Evolutionary conservation across 2,329 filamentous ascomycete genomes (phyloP), one percentile per base, ranked within the genome.

Genomic region (Nothophaeocryptopus gaeumannii): DNA sequence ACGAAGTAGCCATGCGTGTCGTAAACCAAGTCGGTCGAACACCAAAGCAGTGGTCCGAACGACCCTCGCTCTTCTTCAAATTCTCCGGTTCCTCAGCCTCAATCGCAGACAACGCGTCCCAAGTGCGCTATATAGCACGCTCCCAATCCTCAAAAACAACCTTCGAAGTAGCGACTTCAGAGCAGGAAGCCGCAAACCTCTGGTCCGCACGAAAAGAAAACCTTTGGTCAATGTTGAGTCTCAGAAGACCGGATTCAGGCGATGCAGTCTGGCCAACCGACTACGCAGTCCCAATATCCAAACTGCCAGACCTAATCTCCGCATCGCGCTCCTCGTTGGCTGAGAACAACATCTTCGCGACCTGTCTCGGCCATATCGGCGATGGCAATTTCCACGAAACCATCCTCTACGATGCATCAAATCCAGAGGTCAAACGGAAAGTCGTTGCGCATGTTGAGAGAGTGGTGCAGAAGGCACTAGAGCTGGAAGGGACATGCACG

Each of bases 341-440:
- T 62, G 83, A 89, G 10, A 76, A 95, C 9, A 89, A 88, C 0
- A 72, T 96, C 2, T 95, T 96, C 66, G 89, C 89, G 1, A 90
- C 86, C 62, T 88, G 95, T 33, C 75, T 96, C 3, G 91, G 91
- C 5, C 91, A 96, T 65, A 85, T 96, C 51, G 91, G 91, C 8
- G 91, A 96, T 65, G 91, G 91, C 38, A 96, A 96, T 70, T 96
- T 96, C 73, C 91, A 96, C 68, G 86, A 92, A 67, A 88, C 85
- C 66, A 92, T 96, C 70, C 85, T 96, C 72, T 96, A 95, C 68
- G 82, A 92, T 70, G 79, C 80, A 26, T 78, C 75, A 16, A 77
- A 89, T 46, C 78, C 80, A 4, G 82, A 76, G 16, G 86, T 96
- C 70, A 79, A 80, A 48, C 83, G 79, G 29, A 87, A 87, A 57